Percentiles rank a stretch among this genome's conserved stretches.
Evolutionary conservation across 768 basidiomycete genomes (phyloP).

Genomic region (Fibroporia radiculosa): DNA sequence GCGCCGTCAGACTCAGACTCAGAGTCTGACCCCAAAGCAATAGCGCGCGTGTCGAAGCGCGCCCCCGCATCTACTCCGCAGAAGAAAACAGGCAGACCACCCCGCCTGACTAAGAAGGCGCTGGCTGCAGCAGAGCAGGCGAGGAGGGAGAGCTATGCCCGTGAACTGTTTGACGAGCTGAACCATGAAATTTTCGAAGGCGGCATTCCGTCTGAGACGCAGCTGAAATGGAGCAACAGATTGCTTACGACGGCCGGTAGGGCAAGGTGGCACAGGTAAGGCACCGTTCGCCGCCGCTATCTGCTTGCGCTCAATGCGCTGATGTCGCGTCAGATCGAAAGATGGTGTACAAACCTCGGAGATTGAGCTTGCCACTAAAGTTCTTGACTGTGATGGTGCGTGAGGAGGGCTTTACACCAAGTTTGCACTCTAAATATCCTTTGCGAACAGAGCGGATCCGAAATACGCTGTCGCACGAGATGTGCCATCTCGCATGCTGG

Average conservation of each 20-base stretch:
- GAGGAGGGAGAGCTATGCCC: slow-evolving; percentile 44
- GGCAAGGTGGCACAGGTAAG: slow-evolving; percentile 58
- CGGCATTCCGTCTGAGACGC: slow-evolving; percentile 44
- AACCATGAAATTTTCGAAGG: slow-evolving; percentile 50
- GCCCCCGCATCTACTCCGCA: slow-evolving; percentile 6
- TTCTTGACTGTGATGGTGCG: slow-evolving; percentile 69
- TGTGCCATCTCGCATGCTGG: slow-evolving; percentile 90
- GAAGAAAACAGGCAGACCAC: slow-evolving; percentile 11
- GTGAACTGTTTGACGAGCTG: slow-evolving; percentile 50
- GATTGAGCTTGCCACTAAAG: slow-evolving; percentile 79
- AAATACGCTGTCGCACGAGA: slow-evolving; percentile 82
- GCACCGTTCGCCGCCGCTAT: background rate
- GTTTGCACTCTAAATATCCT: background rate
- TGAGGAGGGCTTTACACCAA: background rate
- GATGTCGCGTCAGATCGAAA: slow-evolving; percentile 36
- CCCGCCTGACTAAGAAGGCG: slow-evolving; percentile 32
- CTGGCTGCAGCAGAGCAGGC: slow-evolving; percentile 34
- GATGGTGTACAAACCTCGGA: slow-evolving; percentile 52
- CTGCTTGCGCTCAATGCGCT: background rate
- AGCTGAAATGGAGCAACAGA: slow-evolving; percentile 60
- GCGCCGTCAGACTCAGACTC: background rate
- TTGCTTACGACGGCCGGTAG: slow-evolving; percentile 62
- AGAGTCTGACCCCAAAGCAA: slow-evolving; percentile 1
- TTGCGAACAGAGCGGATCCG: slow-evolving; percentile 57
- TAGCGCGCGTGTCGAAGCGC: background rate